Evolutionary conservation across 2,329 filamentous ascomycete genomes (phyloP).

Genomic region (Colletotrichum phormii): DNA sequence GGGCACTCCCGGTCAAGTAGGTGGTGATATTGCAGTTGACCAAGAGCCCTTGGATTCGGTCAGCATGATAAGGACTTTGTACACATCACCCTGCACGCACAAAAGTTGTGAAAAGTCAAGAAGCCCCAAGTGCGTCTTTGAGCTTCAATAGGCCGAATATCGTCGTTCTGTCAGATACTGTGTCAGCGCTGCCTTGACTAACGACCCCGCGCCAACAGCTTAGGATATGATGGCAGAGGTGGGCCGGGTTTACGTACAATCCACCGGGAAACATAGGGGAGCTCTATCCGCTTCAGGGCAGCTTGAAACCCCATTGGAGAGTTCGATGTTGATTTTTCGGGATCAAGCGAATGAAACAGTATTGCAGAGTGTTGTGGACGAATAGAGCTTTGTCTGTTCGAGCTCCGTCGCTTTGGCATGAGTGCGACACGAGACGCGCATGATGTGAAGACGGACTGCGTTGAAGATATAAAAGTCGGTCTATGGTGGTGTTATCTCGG

Average conservation of each 20-base stretch:
- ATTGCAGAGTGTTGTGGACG: too few relatives aligned
- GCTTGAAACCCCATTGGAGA: constrained; percentile 40
- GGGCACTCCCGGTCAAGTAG: constrained; percentile 54
- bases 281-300: constrained; percentile 41
- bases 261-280: constrained; percentile 47
- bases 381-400: background rate
- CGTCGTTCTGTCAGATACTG: constrained; percentile 53
- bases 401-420: background rate
- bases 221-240: background rate
- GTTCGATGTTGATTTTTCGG: background rate
- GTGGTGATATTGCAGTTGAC: constrained; percentile 58
- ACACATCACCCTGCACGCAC: constrained; percentile 40
- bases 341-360: background rate
- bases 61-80: background rate
- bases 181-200: background rate
- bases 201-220: background rate
- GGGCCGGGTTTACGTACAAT: constrained; percentile 41
- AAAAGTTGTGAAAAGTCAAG: constrained; percentile 57
- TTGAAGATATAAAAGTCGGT: constrained; percentile 8
- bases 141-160: constrained; percentile 60
- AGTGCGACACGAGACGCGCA: background rate
- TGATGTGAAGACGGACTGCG: background rate
- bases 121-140: constrained; percentile 56
- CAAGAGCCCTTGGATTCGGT: constrained; percentile 51
- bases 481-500: constrained; percentile 20